Percentiles rank a stretch among this genome's conserved stretches.
Evolutionary conservation across 192 early-diverging fungal species (phyloP).

Genomic region (Coemansia sp.): DNA sequence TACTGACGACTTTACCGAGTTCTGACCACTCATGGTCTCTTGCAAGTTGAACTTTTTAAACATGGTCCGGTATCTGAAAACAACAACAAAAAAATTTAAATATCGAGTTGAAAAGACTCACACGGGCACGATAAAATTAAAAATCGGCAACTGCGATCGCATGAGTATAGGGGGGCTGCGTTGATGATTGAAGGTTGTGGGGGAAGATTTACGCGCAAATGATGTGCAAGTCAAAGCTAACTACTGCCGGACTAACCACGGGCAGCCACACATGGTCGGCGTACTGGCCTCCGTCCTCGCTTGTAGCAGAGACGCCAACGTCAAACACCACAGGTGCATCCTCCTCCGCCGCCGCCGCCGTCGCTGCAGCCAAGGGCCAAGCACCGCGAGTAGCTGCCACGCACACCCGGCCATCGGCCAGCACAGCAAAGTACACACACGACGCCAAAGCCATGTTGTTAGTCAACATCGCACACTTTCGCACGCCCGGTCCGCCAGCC

Average conservation of each 20-base stretch:
- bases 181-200: not conserved
- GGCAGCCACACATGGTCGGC: slow-evolving; percentile 36
- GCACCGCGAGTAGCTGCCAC: slow-evolving; percentile 14
- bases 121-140: too few species aligned
- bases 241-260: slow-evolving; percentile 26
- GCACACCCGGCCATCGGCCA: slow-evolving; percentile 21
- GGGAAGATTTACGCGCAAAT: slow-evolving; percentile 10
- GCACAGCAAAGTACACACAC: slow-evolving; percentile 30
- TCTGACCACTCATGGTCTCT: slow-evolving; percentile 73
- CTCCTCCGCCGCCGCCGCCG: too few species aligned
- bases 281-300: not conserved
- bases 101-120: too few species aligned
- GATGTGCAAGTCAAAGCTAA: slow-evolving; percentile 23
- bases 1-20: slow-evolving; percentile 90
- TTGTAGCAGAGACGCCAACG: not conserved
- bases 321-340: slow-evolving; percentile 17
- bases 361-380: not conserved
- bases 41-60: slow-evolving; percentile 84
- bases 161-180: too few species aligned
- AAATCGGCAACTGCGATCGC: too few species aligned
- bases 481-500: not conserved
- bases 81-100: slow-evolving; percentile 3
- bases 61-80: slow-evolving; percentile 41
- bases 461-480: slow-evolving; percentile 10
- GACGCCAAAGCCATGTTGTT: slow-evolving; percentile 8